A percentile compares a stretch with the other conserved stretches of the same genome.
These are phyloP conservation scores for Talaromyces liani DNA, from an alignment of 495 filamentous ascomycete genomes.

Conservation along the genomic window DNA sequence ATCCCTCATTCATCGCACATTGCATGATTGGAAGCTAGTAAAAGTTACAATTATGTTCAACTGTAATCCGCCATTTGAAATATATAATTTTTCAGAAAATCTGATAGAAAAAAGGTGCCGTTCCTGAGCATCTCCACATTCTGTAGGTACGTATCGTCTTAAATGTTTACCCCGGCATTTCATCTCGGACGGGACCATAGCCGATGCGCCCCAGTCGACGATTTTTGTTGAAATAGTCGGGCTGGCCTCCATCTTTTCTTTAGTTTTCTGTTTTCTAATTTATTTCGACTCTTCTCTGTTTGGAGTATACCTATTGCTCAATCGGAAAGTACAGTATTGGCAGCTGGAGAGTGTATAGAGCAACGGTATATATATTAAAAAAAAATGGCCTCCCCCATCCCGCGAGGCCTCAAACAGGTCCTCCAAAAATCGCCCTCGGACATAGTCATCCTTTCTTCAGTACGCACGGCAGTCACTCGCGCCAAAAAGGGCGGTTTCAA, in stretches of 20 bases:
- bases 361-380: too few species aligned
- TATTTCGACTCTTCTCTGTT: background rate
- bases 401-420: slow-evolving; percentile 64
- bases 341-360: background rate
- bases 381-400: slow-evolving; percentile 48
- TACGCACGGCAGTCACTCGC: slow-evolving; percentile 79
- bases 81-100: background rate
- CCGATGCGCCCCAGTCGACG: slow-evolving; percentile 20
- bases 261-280: background rate
- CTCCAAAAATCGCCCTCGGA: slow-evolving; percentile 74
- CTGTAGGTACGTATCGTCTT: background rate
- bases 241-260: background rate
- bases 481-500: slow-evolving; percentile 77
- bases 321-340: background rate
- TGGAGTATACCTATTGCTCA: background rate
- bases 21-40: background rate
- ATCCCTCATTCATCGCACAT: background rate
- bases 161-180: slow-evolving; percentile 13
- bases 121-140: slow-evolving; percentile 12
- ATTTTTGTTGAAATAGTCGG: background rate
- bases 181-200: slow-evolving; percentile 30
- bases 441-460: slow-evolving; percentile 79
- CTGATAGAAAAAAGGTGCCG: background rate
- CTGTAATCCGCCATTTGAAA: background rate
- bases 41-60: background rate